A percentile compares a stretch with the other conserved stretches of the same genome.
Conservation (phyloP, 2,329 filamentous ascomycete genomes). For the Pezicula radicicola region DNA sequence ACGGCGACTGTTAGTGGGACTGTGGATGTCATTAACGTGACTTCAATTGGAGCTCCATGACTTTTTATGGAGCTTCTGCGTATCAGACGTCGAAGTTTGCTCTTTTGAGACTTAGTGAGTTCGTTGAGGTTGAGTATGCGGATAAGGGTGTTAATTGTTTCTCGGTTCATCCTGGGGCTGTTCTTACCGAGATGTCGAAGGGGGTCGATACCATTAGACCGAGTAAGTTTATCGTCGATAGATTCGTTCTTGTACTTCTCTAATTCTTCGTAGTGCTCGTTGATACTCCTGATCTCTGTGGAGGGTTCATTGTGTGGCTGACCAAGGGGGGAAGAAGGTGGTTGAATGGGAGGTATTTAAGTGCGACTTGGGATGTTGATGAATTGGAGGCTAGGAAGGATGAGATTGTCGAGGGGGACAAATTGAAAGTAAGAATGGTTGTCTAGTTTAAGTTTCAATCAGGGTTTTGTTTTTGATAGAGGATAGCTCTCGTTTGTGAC, state of each 20-base stretch:
- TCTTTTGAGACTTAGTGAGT: conserved; percentile 40
- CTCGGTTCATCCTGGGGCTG: conserved; percentile 41
- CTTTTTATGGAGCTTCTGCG: conserved; percentile 31
- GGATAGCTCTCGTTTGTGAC: no score
- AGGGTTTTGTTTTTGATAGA: no score
- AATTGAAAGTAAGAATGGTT: not conserved
- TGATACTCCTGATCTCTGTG: conserved; percentile 9
- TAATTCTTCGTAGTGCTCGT: not conserved
- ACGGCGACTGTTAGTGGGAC: no score
- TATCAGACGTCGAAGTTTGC: conserved; percentile 46
- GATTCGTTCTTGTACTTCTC: not conserved
- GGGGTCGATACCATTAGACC: conserved; percentile 25
- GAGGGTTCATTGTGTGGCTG: conserved; percentile 8
- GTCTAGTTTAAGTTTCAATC: not conserved
- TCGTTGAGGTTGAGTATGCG: conserved; percentile 38
- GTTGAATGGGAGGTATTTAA: conserved; percentile 32
- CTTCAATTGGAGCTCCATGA: conserved; percentile 36
- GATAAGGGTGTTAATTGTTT: conserved; percentile 36
- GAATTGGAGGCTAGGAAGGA: conserved; percentile 26
- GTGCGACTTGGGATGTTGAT: conserved; percentile 38
- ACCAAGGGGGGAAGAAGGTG: conserved; percentile 6
- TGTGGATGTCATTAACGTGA: conserved; percentile 33
- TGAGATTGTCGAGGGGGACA: conserved; percentile 14
- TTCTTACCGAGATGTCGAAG: conserved; percentile 40
- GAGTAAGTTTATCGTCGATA: conserved; percentile 1